Evolutionary conservation across 176 grass and related monocot genomes (phyloP).

Genomic region (Poa annua): DNA sequence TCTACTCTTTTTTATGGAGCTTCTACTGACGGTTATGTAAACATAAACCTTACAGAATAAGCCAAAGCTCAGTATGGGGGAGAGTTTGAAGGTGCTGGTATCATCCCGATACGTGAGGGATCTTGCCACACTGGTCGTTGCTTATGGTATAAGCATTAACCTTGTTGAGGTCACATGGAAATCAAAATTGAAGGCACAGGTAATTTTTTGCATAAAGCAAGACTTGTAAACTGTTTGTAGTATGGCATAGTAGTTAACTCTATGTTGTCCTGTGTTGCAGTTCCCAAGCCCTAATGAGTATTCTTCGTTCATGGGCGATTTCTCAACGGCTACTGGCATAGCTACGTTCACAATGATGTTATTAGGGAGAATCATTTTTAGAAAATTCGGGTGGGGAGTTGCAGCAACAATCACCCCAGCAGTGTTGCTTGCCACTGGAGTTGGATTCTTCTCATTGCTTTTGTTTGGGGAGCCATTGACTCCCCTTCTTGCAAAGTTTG

Average conservation of each 20-base stretch:
- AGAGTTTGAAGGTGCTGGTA: conserved; percentile 93
- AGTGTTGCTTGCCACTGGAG: conserved; percentile 89
- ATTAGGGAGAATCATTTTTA: conserved; percentile 82
- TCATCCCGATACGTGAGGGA: conserved; percentile 97
- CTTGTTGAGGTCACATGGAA: conserved; percentile 99
- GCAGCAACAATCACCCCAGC: conserved; percentile 94
- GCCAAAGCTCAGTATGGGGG: conserved; percentile 87
- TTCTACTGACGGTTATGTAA: conserved; percentile 32
- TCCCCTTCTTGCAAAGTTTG: conserved; percentile 72
- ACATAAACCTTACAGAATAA: conserved; percentile 67
- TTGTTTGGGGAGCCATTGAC: conserved; percentile 80
- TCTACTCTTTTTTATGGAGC: conserved; percentile 23
- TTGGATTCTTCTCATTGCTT: conserved; percentile 98
- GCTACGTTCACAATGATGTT: conserved; percentile 99
- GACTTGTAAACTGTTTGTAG: background rate
- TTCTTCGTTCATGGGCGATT: conserved; percentile 99
- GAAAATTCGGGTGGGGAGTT: conserved; percentile 95
- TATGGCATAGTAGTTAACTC: conserved; percentile 5
- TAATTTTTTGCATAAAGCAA: conserved; percentile 27
- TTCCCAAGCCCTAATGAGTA: conserved; percentile 98
- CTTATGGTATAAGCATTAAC: conserved; percentile 99
- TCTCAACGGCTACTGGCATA: conserved; percentile 94
- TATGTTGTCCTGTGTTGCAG: conserved; percentile 49
- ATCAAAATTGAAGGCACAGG: conserved; percentile 98
- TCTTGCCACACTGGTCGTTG: conserved; percentile 96